Percentiles rank a stretch among this genome's conserved stretches.
Conservation (phyloP, 1,284 basidiomycete genomes). For the Inonotus hispidus region DNA sequence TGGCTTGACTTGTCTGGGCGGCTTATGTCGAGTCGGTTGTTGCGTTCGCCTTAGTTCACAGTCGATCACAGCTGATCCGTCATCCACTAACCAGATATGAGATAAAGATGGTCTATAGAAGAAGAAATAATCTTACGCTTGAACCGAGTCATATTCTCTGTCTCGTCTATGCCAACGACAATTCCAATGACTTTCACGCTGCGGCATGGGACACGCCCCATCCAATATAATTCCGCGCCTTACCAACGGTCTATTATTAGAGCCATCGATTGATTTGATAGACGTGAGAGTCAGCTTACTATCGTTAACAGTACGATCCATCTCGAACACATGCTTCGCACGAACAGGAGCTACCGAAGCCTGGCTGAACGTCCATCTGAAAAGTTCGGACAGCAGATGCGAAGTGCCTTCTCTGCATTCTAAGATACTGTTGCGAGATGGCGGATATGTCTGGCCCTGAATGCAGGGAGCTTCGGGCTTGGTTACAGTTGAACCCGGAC, state of each 20-base stretch:
- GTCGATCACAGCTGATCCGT: constrained; percentile 65
- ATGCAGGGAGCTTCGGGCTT: not conserved
- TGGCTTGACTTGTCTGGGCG: not conserved
- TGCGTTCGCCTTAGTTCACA: constrained; percentile 42
- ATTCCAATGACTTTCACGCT: constrained; percentile 54
- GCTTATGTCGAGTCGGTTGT: not conserved
- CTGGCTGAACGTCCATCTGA: constrained; percentile 57
- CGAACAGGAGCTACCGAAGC: constrained; percentile 60
- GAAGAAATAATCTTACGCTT: constrained; percentile 2
- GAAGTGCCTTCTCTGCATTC: not conserved
- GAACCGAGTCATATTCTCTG: constrained; percentile 57
- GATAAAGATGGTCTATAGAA: not conserved
- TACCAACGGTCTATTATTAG: constrained; percentile 19
- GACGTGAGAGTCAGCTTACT: constrained; percentile 20
- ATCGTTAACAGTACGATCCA: constrained; percentile 43
- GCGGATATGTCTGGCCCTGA: not conserved
- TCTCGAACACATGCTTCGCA: constrained; percentile 49
- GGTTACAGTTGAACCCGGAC: not conserved
- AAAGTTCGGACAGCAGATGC: constrained; percentile 26
- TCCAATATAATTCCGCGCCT: constrained; percentile 59
- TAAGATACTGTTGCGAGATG: not conserved
- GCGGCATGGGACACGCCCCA: constrained; percentile 66
- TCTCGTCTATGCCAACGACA: constrained; percentile 53
- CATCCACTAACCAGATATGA: constrained; percentile 49
- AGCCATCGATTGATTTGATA: not conserved